phyloP scores from a whole-genome alignment of 129 eudicot species.

The Cynara cardunculus region DNA sequence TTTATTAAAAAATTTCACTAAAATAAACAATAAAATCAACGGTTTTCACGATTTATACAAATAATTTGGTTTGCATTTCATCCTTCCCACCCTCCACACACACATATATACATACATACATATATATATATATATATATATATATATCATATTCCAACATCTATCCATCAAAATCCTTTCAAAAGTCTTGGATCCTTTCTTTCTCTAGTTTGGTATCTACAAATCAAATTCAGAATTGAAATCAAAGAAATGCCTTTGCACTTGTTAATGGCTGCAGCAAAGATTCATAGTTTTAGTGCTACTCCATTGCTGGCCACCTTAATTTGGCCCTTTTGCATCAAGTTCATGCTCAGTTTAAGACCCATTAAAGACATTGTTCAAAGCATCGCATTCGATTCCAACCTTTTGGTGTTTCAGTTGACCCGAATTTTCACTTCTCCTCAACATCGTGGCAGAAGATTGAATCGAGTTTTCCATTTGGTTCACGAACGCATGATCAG shows the following conservation, averaged over 20 bases:
- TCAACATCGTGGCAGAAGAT: background rate
- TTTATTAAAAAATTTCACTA: no score
- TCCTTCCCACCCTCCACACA: no score
- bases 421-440: constrained; percentile 21
- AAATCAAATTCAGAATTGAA: background rate
- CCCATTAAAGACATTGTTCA: constrained; percentile 27
- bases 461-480: constrained; percentile 36
- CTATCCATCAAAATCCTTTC: background rate
- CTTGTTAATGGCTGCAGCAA: constrained; percentile 34
- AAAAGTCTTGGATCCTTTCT: background rate
- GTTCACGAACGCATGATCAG: constrained; percentile 16
- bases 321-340: constrained; percentile 51
- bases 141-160: background rate
- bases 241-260: constrained; percentile 28
- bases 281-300: constrained; percentile 19
- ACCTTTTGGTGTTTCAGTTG: constrained; percentile 48
- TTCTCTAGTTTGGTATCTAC: background rate
- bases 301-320: constrained; percentile 34
- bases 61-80: no score
- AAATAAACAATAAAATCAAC: no score
- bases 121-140: background rate
- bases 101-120: background rate
- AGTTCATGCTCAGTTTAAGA: constrained; percentile 30
- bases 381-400: constrained; percentile 14
- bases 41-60: no score